These are phyloP conservation scores for Xylaria nigripes DNA, from an alignment of 495 filamentous ascomycete species.

Conservation along the genomic window DNA sequence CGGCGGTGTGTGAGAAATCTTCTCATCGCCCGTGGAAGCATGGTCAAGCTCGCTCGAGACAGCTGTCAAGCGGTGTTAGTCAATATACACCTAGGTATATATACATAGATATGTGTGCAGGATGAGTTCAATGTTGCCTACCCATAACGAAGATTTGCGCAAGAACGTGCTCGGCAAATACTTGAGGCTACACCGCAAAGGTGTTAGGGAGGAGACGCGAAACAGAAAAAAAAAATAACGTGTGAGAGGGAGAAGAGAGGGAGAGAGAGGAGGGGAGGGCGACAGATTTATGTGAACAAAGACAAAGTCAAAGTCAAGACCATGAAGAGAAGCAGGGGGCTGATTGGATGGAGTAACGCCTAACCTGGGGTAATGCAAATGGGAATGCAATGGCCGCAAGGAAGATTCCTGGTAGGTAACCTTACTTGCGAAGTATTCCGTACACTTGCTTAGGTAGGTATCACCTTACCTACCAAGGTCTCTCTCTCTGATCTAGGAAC, in stretches of 20 bases:
- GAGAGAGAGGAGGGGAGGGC: background rate
- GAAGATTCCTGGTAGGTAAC: background rate
- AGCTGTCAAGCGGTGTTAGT: background rate
- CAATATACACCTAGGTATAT: too few relatives aligned
- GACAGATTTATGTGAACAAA: background rate
- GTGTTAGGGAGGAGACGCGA: background rate
- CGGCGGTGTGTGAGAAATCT: conserved; percentile 15
- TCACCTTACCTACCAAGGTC: too few relatives aligned
- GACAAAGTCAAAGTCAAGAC: background rate
- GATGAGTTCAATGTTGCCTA: background rate
- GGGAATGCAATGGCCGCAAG: background rate
- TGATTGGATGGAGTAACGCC: background rate
- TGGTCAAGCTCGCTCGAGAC: conserved; percentile 11
- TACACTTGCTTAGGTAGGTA: too few relatives aligned
- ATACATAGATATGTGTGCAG: background rate
- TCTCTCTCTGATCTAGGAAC: background rate
- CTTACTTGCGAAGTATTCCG: too few relatives aligned
- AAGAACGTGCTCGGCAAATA: conserved; percentile 6
- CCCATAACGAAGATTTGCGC: conserved; percentile 5
- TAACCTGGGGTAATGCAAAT: background rate
- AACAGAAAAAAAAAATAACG: too few relatives aligned
- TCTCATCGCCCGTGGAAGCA: conserved; percentile 19
- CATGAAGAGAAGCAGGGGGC: background rate
- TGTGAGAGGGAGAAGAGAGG: background rate
- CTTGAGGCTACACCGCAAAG: background rate